Conservation (phyloP, 169 alveolate genomes). For the Cryptosporidium bovis region DNA sequence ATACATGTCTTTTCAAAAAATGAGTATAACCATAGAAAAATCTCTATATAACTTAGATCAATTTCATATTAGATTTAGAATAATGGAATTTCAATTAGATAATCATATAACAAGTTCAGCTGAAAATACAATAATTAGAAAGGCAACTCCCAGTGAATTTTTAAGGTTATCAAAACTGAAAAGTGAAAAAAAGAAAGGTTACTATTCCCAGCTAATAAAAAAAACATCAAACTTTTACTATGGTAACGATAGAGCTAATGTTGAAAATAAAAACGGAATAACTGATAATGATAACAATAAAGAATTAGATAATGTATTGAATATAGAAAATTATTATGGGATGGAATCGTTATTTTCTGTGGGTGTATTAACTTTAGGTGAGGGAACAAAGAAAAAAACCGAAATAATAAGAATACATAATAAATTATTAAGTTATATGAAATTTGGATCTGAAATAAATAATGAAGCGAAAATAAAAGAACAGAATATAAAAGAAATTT, state of each 20-base stretch:
- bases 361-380: conserved; percentile 39
- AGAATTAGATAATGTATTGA: background rate
- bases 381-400: conserved; percentile 21
- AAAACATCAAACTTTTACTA: background rate
- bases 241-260: background rate
- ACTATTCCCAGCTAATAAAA: background rate
- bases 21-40: conserved; percentile 6
- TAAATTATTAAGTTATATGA: conserved; percentile 29
- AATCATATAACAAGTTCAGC: conserved; percentile 43
- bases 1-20: conserved; percentile 47
- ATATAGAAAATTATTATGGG: conserved; percentile 15
- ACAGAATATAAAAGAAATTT: conserved; percentile 2
- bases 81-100: conserved; percentile 45
- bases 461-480: background rate
- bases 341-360: conserved; percentile 35
- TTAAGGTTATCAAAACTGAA: conserved; percentile 20
- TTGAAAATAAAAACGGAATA: background rate
- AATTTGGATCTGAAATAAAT: conserved; percentile 1
- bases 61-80: conserved; percentile 42
- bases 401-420: conserved; percentile 30
- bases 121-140: conserved; percentile 54
- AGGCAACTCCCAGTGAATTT: conserved; percentile 54
- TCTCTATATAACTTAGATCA: conserved; percentile 1
- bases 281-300: background rate
- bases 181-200: background rate